Evolutionary conservation across 140 eudicot species (phyloP), one percentile per base, ranked within the genome.

Genomic region (Flaveria floridana): DNA sequence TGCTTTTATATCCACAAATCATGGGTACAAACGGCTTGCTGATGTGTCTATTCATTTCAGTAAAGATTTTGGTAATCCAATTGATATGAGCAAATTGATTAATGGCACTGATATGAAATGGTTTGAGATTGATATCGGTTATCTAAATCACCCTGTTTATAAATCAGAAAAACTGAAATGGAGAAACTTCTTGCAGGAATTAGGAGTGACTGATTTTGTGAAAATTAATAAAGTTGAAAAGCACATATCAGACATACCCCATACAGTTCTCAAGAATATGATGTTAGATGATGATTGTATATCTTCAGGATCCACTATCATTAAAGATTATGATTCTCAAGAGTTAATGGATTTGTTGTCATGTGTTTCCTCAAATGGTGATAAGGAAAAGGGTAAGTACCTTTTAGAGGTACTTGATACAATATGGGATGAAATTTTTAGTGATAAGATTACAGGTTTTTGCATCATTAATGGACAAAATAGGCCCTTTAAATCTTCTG

Each of bases 151-250:
- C 75, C 86, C 89, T 4, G 74, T 85, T 2, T 85, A 83, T 55
- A 71, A 80, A 77, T 80, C 87, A 66, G 89, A 84, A 47, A 67
- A 72, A 25, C 68, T 55, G 59, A 86, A 84, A 79, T 94, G 97
- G 99, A 83, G 97, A 70, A 80, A 67, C 2, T 90, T 94, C 74
- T 85, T 94, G 61, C 82, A 78, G 81, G 95, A 90, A 13, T 59
- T 94, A 71, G 97, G 99, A 14, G 81, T 86, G 56, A 86, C 94
- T 53, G 97, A 94, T 74, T 94, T 94, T 82, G 96, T 88, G 44
- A 81, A 84, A 77, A 70, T 86, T 65, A 78, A 82, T 79, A 73
- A 84, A 72, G 76, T 78, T 56, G 89, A 87, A 84, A 94, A 86
- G 74, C 21, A 20, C 6, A 78, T 88, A 11, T 44, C 82, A 1